Base-by-base conservation (phyloP, 495 filamentous ascomycete species). In the Penicillium chermesinum region DNA sequence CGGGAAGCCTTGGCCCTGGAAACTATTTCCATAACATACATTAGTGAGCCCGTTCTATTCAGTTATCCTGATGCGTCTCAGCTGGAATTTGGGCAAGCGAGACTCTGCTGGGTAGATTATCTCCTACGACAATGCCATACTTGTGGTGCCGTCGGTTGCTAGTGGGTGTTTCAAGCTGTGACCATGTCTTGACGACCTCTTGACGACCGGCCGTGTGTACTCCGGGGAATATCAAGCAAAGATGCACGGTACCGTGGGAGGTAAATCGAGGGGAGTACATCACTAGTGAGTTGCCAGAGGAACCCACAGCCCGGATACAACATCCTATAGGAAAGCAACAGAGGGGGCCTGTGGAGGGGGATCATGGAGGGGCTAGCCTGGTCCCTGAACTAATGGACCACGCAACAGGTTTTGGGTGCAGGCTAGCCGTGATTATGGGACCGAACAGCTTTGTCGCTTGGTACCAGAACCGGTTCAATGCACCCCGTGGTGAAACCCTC, bases 201-300 rank as follows among this genome's bases (percentile, higher is more conserved):
- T 18, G 10, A 25, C 32, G 36, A 27, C 27, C 44, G 45, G 46
- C 48, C 49, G 48, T 57, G 45, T 49, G 53, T 52, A 38, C 16
- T 46, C 45, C 48, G 37, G 37, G 20, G 27, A 14, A 45, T 35
- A 12, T 16, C n/a, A 32, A 37, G 35, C 3, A 34, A 1, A 21
- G 15, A 50, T 42, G 17, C 27, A n/a, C n/a, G n/a, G n/a, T n/a
- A n/a, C n/a, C n/a, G n/a, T n/a, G n/a, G 35, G 13, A 30, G 25
- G 38, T 13, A n/a, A 41, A 30, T 30, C 10, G 25, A 10, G 25
- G 5, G 4, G 10, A 4, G 25, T 10, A 30, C 25, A 30, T 30
- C 25, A 30, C 25, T 30, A 30, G 25, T 30, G 25, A 30, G n/a
- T n/a, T n/a, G n/a, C n/a, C n/a, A n/a, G n/a, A n/a, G n/a, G n/a